Percentiles rank a stretch among this genome's conserved stretches.
These are phyloP conservation scores for Cyclotella distinguenda DNA, from an alignment of 108 stramenopile genomes.

Conservation along the genomic window DNA sequence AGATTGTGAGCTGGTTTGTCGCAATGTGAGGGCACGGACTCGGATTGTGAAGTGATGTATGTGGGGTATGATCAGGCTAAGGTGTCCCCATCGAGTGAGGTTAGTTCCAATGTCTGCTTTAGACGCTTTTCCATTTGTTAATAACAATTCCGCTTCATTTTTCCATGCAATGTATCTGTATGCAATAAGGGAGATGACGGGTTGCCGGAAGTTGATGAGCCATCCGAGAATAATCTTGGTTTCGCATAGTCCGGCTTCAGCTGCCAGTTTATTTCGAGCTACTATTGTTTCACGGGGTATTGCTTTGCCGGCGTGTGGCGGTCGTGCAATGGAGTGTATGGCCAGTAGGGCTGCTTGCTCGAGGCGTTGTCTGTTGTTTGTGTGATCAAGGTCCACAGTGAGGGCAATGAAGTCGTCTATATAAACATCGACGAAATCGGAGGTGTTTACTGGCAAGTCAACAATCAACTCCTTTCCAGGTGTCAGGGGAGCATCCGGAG, in stretches of 20 bases:
- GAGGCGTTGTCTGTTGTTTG: neutral
- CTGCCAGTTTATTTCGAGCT: constrained; percentile 4
- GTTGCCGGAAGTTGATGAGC: constrained; percentile 2
- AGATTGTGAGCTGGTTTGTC: neutral
- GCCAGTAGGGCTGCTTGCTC: constrained; percentile 11
- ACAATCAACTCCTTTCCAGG: no score
- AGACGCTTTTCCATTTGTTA: neutral
- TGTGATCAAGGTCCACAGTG: neutral
- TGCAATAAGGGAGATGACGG: constrained; percentile 1
- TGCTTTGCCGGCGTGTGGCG: constrained; percentile 1
- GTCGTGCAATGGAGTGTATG: constrained; percentile 3
- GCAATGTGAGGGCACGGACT: neutral
- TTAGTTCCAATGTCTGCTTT: constrained; percentile 9
- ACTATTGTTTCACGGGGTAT: constrained; percentile 16
- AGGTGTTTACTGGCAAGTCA: no score
- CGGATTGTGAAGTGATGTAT: constrained; percentile 12
- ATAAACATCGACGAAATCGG: no score
- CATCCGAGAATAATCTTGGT: constrained; percentile 20
- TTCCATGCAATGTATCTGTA: constrained; percentile 30
- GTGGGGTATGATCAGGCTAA: constrained; percentile 5
- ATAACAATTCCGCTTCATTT: neutral
- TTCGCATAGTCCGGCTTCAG: constrained; percentile 6
- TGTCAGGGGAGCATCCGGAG: no score
- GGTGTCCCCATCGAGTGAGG: constrained; percentile 12
- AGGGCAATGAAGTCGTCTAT: constrained; percentile 15